phyloP scores from a whole-genome alignment of 2,329 filamentous ascomycete species.

The Epichloe typhina region DNA sequence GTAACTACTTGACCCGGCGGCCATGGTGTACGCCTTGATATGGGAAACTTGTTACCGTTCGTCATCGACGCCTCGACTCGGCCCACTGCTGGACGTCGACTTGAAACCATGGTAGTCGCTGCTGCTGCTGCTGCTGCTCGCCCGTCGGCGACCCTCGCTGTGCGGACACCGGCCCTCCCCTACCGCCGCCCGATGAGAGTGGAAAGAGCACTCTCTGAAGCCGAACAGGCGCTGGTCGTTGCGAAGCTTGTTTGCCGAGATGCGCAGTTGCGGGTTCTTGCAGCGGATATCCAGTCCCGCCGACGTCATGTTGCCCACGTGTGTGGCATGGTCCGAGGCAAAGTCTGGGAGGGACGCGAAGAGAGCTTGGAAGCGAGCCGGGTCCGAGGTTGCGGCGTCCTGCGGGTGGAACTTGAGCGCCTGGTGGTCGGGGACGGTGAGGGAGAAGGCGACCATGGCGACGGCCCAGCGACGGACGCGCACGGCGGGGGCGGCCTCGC shows the following conservation, averaged over 20 bases:
- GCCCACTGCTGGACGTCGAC: too few species aligned
- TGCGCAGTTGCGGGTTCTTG: slow-evolving; percentile 32
- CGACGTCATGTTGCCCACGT: slow-evolving; percentile 37
- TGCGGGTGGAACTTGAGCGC: slow-evolving; percentile 16
- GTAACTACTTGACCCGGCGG: too few species aligned
- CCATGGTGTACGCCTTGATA: too few species aligned
- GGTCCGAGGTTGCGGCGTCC: slow-evolving; percentile 15
- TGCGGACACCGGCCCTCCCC: slow-evolving; percentile 43
- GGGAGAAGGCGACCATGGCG: slow-evolving; percentile 46
- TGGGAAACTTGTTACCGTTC: too few species aligned
- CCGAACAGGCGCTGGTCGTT: too few species aligned
- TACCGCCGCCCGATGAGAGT: slow-evolving; percentile 29
- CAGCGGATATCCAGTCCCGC: slow-evolving; percentile 37
- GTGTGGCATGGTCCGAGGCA: slow-evolving; percentile 34
- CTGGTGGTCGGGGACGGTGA: slow-evolving; percentile 21
- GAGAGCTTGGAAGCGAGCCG: slow-evolving; percentile 27
- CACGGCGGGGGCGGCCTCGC: slow-evolving; percentile 33
- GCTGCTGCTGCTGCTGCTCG: not conserved
- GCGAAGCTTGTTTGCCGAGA: too few species aligned
- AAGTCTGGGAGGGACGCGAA: slow-evolving; percentile 34
- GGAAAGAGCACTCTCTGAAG: too few species aligned
- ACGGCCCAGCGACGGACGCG: slow-evolving; percentile 46
- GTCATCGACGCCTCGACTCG: too few species aligned
- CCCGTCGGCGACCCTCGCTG: slow-evolving; percentile 7
- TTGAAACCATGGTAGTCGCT: too few species aligned